Evolutionary conservation across 345 rosid species (phyloP).

Genomic region (rapeseed (Brassica napus)): DNA sequence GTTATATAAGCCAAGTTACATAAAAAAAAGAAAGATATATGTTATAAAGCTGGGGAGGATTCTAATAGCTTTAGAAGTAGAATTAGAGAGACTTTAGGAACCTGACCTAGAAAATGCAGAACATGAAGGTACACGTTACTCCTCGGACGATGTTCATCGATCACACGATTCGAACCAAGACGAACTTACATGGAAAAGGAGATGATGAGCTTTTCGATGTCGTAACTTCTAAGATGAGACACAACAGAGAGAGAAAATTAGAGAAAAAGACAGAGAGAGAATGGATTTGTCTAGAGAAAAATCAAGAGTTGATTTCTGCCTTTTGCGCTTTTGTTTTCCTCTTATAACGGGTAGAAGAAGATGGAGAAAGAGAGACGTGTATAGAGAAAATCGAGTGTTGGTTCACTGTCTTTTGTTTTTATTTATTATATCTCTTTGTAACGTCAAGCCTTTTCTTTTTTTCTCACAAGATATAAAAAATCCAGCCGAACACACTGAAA

Average conservation of each 20-base stretch:
- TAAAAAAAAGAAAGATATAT: background rate
- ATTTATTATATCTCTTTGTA: background rate
- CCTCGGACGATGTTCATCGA: conserved; percentile 15
- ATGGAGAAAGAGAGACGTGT: conserved; percentile 28
- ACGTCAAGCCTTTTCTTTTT: background rate
- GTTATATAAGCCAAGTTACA: too few relatives aligned
- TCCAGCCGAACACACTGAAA: background rate
- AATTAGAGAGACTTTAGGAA: conserved; percentile 11
- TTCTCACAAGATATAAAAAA: too few relatives aligned
- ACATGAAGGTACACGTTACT: conserved; percentile 4
- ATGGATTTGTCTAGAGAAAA: conserved; percentile 19
- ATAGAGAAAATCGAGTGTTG: conserved; percentile 31
- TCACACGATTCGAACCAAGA: conserved; percentile 18
- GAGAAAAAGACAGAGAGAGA: conserved; percentile 21
- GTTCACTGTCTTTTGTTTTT: conserved; percentile 23
- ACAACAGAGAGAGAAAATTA: conserved; percentile 1
- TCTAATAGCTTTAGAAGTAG: background rate
- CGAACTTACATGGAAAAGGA: background rate
- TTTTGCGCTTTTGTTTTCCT: conserved; percentile 25
- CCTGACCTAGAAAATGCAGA: conserved; percentile 1
- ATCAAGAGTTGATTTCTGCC: conserved; percentile 20
- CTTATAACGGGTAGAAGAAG: conserved; percentile 23
- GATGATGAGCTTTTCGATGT: conserved; percentile 16
- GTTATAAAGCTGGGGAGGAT: background rate
- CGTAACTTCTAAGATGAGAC: conserved; percentile 27